Evolutionary conservation across 257 asterid genomes (phyloP), one percentile per base, ranked within the genome.

Genomic region (Gynochthodes officinalis): DNA sequence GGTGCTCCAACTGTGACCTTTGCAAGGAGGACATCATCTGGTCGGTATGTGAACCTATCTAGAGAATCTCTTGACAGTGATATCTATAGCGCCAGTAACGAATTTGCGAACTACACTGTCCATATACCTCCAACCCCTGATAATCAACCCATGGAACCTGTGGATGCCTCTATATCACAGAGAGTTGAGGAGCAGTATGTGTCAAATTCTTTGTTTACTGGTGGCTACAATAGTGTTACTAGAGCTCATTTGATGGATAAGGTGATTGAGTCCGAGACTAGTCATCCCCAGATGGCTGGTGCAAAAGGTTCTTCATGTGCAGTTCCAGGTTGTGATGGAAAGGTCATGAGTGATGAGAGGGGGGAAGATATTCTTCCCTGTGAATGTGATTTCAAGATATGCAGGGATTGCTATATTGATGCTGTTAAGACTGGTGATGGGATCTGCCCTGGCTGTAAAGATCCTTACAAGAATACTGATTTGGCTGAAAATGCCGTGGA

Each of bases 171-270:
- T 0, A 85, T 90, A 68, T 86, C 98, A 9, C 96, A 86, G 77
- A 75, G 94, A 83, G 98, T 90, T 5, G 98, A 93, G 82, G 98
- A 93, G 75, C 97, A 87, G 71, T 93, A 90, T 53, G 98, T 90
- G 13, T 89, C 98, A 0, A 93, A 81, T 76, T 93, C 98, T 43
- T 64, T 93, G 79, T 93, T 93, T 59, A 93, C 94, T 0, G 98
- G 98, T 35, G 98, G 98, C 4, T 91, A 74, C 61, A 89, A 93
- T 76, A 86, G 91, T 35, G 90, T 85, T 2, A 93, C 98, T 7
- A 90, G 96, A 21, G 97, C 98, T 57, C 98, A 93, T 77, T 74
- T 91, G 78, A 93, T 93, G 98, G 97, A 93, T 76, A 93, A 93
- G 85, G 98, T 93, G 81, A 93, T 88, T 10, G 98, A 93, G 28